Conservation (phyloP, 257 asterid species). For the Lavandula angustifolia region DNA sequence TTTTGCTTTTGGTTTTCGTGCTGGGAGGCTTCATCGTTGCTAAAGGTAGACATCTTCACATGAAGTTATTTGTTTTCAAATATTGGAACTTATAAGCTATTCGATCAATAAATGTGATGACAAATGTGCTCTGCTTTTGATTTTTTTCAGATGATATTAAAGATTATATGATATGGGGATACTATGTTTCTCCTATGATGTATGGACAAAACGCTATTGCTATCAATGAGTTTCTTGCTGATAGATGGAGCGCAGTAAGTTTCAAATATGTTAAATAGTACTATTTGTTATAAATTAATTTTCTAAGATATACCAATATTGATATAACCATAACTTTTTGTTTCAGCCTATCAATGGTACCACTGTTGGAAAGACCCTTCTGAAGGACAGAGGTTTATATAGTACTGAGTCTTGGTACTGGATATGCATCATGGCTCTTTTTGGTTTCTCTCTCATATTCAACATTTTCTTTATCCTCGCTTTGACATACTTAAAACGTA, state of each 20-base stretch:
- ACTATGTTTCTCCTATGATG: conserved; percentile 87
- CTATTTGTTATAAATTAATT: neutral
- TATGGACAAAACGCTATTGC: conserved; percentile 92
- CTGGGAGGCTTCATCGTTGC: conserved; percentile 82
- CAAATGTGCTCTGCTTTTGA: too few species aligned
- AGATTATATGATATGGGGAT: conserved; percentile 91
- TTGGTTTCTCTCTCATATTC: conserved; percentile 68
- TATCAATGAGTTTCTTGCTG: conserved; percentile 72
- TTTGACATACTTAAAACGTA: conserved; percentile 74
- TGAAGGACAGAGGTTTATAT: conserved; percentile 67
- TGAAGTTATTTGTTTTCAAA: too few species aligned
- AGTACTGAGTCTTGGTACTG: conserved; percentile 72
- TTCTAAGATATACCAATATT: neutral
- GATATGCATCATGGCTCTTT: conserved; percentile 72
- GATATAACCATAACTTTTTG: neutral
- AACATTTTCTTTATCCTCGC: conserved; percentile 67
- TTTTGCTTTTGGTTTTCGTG: conserved; percentile 63
- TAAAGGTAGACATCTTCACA: conserved; percentile 43
- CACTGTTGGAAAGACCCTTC: conserved; percentile 83
- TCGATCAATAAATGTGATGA: too few species aligned
- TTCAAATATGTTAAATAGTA: neutral
- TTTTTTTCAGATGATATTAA: conserved; percentile 61
- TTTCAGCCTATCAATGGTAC: conserved; percentile 52
- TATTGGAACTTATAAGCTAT: too few species aligned
- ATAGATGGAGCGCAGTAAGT: conserved; percentile 65